phyloP scores from a whole-genome alignment of 2,329 filamentous ascomycete genomes.

The Monosporascus sp. region DNA sequence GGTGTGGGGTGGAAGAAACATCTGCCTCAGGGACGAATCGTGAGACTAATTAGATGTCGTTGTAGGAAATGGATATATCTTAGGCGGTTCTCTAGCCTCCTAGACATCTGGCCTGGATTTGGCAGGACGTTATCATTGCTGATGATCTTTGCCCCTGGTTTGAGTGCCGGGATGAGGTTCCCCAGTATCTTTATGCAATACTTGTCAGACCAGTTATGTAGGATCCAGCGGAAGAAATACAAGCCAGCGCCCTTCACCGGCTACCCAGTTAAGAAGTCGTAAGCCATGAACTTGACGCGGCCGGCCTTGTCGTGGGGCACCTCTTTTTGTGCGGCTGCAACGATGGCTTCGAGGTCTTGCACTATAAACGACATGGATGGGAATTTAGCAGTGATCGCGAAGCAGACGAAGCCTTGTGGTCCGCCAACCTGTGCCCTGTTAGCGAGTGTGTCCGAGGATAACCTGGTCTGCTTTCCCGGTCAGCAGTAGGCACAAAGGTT shows the following conservation, averaged over 20 bases:
- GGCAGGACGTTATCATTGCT: slow-evolving; percentile 10
- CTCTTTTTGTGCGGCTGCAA: slow-evolving; percentile 4
- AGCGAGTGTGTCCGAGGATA: too few relatives aligned
- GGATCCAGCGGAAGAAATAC: slow-evolving; percentile 38
- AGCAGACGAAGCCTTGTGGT: slow-evolving; percentile 10
- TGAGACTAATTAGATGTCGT: too few relatives aligned
- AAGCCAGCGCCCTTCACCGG: slow-evolving; percentile 31
- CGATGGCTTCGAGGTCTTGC: slow-evolving; percentile 24
- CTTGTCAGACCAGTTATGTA: slow-evolving; percentile 41
- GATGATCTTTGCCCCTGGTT: slow-evolving; percentile 31
- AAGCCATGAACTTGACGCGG: slow-evolving; percentile 20
- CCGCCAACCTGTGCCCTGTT: slow-evolving; percentile 9
- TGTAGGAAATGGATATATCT: slow-evolving; percentile 4
- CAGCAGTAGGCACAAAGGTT: not conserved
- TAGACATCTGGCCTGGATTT: slow-evolving; percentile 4
- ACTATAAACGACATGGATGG: slow-evolving; percentile 10
- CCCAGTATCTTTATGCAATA: slow-evolving; percentile 26
- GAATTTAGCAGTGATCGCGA: slow-evolving; percentile 8
- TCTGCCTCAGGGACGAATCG: too few relatives aligned
- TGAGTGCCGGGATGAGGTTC: slow-evolving; percentile 31
- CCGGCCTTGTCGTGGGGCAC: not conserved
- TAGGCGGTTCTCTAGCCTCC: slow-evolving; percentile 12
- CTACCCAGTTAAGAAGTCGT: slow-evolving; percentile 39
- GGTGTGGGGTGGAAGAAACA: too few relatives aligned
- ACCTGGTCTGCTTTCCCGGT: too few relatives aligned